Evolutionary conservation across 1,139 yeast species (phyloP).

Genomic region (Saccharomycopsis hybrid): DNA sequence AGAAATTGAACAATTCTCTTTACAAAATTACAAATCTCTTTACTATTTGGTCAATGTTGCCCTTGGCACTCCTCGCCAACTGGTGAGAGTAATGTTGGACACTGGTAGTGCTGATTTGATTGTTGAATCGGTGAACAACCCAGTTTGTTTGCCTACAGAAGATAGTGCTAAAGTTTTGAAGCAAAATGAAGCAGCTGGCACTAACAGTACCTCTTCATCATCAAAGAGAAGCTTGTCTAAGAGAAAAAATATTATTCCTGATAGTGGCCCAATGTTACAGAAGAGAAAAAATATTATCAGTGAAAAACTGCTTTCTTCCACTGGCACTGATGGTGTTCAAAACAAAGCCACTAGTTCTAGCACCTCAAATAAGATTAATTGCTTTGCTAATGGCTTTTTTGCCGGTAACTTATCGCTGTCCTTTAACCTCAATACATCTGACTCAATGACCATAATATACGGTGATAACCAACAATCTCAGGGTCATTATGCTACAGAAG

Average conservation of each 20-base stretch:
- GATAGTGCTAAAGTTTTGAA: neutral
- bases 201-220: neutral
- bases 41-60: constrained; percentile 16
- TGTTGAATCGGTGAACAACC: constrained; percentile 33
- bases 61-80: constrained; percentile 47
- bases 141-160: constrained; percentile 14
- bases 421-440: constrained; percentile 38
- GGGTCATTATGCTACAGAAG: constrained; percentile 64
- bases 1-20: neutral
- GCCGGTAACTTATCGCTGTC: constrained; percentile 37
- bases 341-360: constrained; percentile 5
- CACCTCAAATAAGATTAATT: constrained; percentile 25
- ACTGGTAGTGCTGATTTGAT: constrained; percentile 68
- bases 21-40: constrained; percentile 8
- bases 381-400: constrained; percentile 44
- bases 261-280: neutral
- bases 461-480: constrained; percentile 56
- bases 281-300: constrained; percentile 11
- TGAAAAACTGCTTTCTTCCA: neutral
- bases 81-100: constrained; percentile 47
- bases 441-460: constrained; percentile 44
- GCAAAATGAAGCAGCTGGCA: constrained; percentile 1
- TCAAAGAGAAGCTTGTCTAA: neutral
- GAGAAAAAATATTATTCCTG: constrained; percentile 6
- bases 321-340: constrained; percentile 8